These are phyloP conservation scores for Leccinum disarticulatum DNA, from an alignment of 768 basidiomycete genomes.

Conservation along the genomic window DNA sequence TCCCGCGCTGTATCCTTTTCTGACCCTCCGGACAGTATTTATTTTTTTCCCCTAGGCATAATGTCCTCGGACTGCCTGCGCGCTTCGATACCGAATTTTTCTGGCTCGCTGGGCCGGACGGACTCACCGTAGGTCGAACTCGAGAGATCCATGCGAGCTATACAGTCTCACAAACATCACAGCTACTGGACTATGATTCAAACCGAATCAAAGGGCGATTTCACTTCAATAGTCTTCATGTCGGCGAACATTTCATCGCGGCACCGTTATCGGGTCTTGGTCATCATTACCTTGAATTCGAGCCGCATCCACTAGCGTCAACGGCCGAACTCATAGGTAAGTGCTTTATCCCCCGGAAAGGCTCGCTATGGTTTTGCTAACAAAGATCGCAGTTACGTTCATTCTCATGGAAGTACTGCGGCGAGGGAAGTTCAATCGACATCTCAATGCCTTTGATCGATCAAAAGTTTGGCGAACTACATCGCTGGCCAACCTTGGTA, in stretches of 20 bases:
- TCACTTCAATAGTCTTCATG: conserved; percentile 48
- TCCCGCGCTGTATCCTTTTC: conserved; percentile 1
- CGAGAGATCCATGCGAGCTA: background rate
- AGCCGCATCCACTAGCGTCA: conserved; percentile 45
- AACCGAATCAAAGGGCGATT: conserved; percentile 50
- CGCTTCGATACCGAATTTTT: conserved; percentile 62
- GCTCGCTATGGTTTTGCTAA: conserved; percentile 13
- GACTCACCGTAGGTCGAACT: conserved; percentile 45
- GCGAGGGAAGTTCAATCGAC: conserved; percentile 54
- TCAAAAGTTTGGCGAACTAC: conserved; percentile 45
- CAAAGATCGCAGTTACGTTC: conserved; percentile 47
- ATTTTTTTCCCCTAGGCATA: conserved; percentile 40
- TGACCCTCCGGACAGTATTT: background rate
- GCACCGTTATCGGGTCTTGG: conserved; percentile 55
- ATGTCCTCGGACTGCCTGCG: conserved; percentile 57
- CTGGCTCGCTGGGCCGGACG: conserved; percentile 57
- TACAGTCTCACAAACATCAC: conserved; percentile 4
- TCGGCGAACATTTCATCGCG: conserved; percentile 44
- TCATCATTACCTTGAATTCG: conserved; percentile 58
- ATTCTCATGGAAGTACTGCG: conserved; percentile 65
- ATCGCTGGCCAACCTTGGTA: conserved; percentile 29
- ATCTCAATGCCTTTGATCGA: conserved; percentile 47
- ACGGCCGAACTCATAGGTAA: conserved; percentile 55
- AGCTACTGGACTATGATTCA: conserved; percentile 56
- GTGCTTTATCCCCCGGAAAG: background rate